A percentile compares a stretch with the other conserved stretches of the same genome.
Conservation (phyloP, 2,329 filamentous ascomycete genomes). For the Aspergillus niger region DNA sequence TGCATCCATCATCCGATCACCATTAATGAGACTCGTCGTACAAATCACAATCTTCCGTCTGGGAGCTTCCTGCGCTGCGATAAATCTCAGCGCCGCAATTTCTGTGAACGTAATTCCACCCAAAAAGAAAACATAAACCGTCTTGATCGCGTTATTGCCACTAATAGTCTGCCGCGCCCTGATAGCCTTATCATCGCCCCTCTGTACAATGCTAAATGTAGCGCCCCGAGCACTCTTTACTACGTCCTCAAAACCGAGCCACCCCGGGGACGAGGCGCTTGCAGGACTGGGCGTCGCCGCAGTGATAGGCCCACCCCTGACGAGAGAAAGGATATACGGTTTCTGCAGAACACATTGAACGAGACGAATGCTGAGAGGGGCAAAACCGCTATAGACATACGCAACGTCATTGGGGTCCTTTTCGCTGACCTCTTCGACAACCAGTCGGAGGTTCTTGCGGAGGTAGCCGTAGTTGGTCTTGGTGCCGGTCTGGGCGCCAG, state of each 20-base stretch:
- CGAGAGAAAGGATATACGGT: conserved; percentile 72
- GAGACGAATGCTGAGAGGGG: conserved; percentile 84
- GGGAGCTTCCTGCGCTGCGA: conserved; percentile 79
- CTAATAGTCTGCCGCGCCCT: conserved; percentile 82
- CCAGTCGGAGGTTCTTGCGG: conserved; percentile 81
- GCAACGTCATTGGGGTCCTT: conserved; percentile 90
- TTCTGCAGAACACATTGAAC: conserved; percentile 95
- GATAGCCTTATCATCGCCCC: conserved; percentile 87
- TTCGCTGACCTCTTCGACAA: conserved; percentile 96
- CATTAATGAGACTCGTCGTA: conserved; percentile 87
- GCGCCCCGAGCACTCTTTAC: conserved; percentile 83
- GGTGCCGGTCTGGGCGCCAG: conserved; percentile 62
- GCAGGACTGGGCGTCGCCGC: conserved; percentile 50
- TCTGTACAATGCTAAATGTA: conserved; percentile 90
- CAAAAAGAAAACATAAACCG: conserved; percentile 92
- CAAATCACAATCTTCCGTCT: conserved; percentile 86
- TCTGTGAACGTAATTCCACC: conserved; percentile 97
- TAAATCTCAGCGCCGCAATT: conserved; percentile 88
- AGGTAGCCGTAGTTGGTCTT: conserved; percentile 91
- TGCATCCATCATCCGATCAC: conserved; percentile 83
- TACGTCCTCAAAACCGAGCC: conserved; percentile 90
- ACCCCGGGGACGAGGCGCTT: conserved; percentile 70
- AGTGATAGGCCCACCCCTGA: conserved; percentile 61
- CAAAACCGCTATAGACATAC: conserved; percentile 98
- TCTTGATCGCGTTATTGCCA: conserved; percentile 74